Evolutionary conservation across 2,329 filamentous ascomycete species (phyloP).

Genomic region (Fusarium xylarioides): DNA sequence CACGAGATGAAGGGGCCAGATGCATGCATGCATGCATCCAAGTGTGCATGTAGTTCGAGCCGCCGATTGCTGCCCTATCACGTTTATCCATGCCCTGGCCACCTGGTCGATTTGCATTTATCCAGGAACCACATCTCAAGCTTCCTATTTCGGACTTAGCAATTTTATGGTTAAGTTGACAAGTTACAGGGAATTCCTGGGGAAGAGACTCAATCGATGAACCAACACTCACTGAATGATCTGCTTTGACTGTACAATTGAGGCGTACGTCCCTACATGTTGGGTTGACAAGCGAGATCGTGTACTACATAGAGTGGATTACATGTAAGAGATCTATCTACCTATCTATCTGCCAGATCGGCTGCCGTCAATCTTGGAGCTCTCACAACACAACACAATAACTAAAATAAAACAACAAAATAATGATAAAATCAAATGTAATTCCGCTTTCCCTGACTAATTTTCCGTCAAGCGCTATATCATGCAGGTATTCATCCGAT

Average conservation of each 20-base stretch:
- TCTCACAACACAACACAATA: not conserved
- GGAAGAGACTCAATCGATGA: constrained; percentile 6
- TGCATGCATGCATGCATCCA: not conserved
- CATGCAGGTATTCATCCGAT: constrained; percentile 33
- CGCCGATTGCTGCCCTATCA: constrained; percentile 21
- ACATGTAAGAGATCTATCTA: not conserved
- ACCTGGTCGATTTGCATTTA: constrained; percentile 32
- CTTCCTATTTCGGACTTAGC: constrained; percentile 27
- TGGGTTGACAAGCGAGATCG: constrained; percentile 25
- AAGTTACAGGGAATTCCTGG: constrained; percentile 1
- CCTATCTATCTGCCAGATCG: constrained; percentile 2
- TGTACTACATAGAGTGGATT: not conserved
- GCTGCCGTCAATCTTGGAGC: not conserved
- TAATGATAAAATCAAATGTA: not conserved
- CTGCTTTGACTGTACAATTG: constrained; percentile 22
- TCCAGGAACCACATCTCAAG: constrained; percentile 33
- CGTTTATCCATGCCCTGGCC: not conserved
- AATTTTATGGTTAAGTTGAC: constrained; percentile 29
- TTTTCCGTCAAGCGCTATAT: constrained; percentile 16
- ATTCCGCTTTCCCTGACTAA: constrained; percentile 4
- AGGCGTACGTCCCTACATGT: constrained; percentile 13
- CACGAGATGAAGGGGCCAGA: constrained; percentile 20
- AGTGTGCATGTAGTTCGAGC: constrained; percentile 11
- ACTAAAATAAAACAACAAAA: not conserved
- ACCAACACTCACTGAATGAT: constrained; percentile 17